Conservation (phyloP, 164 flowering plant genomes). For the Euptelea pleiosperma region DNA sequence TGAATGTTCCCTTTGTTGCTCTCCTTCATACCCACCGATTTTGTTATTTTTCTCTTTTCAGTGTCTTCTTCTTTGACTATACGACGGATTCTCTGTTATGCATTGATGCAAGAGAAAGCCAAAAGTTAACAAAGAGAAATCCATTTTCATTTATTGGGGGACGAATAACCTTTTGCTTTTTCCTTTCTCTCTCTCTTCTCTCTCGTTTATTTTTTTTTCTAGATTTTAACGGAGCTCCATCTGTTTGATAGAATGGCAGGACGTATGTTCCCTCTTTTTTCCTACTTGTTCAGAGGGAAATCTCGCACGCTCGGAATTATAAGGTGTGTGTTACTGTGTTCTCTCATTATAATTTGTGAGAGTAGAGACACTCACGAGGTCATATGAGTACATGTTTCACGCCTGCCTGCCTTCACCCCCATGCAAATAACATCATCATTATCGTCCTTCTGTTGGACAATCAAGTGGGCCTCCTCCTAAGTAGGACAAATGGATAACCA, state of each 20-base stretch:
- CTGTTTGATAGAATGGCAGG: background rate
- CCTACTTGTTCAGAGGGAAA: background rate
- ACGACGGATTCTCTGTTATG: constrained; percentile 18
- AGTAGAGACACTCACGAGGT: background rate
- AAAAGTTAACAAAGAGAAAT: constrained; percentile 14
- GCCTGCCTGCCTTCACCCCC: constrained; percentile 1
- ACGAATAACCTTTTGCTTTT: constrained; percentile 21
- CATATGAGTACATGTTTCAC: background rate
- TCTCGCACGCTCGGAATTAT: background rate
- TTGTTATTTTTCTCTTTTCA: constrained; percentile 1
- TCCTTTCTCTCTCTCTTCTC: background rate
- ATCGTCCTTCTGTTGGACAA: too few species aligned
- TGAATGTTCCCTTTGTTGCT: constrained; percentile 3
- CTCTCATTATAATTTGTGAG: background rate
- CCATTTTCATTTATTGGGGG: constrained; percentile 16
- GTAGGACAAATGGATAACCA: too few species aligned
- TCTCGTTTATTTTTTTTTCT: background rate
- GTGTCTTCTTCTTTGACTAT: too few species aligned
- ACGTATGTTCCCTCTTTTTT: background rate
- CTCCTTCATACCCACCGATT: background rate
- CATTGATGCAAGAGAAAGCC: constrained; percentile 45
- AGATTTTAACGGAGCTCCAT: background rate
- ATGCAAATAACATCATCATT: background rate
- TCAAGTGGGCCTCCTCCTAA: constrained; percentile 1
- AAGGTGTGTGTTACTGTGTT: too few species aligned